Percentiles rank a stretch among this genome's conserved stretches.
These are phyloP conservation scores for Dissoconium aciculare DNA, from an alignment of 2,329 filamentous ascomycete genomes.

Conservation along the genomic window DNA sequence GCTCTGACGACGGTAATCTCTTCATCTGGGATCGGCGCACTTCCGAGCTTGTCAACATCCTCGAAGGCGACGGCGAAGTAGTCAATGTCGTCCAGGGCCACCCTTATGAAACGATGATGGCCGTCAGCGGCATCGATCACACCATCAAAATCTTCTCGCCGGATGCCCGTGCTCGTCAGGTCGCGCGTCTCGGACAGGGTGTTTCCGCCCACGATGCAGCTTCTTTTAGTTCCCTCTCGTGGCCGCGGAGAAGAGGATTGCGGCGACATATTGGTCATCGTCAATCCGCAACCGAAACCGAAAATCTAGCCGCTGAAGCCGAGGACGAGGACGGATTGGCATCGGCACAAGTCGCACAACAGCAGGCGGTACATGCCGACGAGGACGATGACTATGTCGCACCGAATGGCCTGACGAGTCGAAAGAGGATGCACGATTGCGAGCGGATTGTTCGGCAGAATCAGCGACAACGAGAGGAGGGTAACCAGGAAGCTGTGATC, in stretches of 20 bases:
- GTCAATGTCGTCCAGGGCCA: constrained; percentile 56
- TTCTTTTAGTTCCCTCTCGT: constrained; percentile 28
- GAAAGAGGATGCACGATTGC: constrained; percentile 44
- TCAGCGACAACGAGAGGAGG: constrained; percentile 43
- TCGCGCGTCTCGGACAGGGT: constrained; percentile 43
- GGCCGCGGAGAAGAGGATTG: constrained; percentile 12
- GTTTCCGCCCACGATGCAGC: constrained; percentile 35
- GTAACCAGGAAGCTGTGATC: constrained; percentile 42
- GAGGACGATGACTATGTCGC: constrained; percentile 28
- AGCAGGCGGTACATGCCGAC: constrained; percentile 13
- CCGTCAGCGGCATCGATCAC: constrained; percentile 51
- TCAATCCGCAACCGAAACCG: too few species aligned
- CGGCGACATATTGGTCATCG: too few species aligned
- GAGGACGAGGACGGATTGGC: constrained; percentile 5
- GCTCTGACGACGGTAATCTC: constrained; percentile 50
- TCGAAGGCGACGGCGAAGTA: constrained; percentile 53
- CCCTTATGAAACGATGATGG: constrained; percentile 51
- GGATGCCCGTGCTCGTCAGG: constrained; percentile 41
- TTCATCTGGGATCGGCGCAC: constrained; percentile 57
- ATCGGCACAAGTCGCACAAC: too few species aligned
- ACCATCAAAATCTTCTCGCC: constrained; percentile 55
- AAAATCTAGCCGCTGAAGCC: constrained; percentile 3
- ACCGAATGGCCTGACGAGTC: constrained; percentile 36
- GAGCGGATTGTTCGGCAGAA: constrained; percentile 50
- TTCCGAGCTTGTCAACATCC: constrained; percentile 45